Conservation (phyloP, 805 yeast species). For the Candida peoriensis region DNA sequence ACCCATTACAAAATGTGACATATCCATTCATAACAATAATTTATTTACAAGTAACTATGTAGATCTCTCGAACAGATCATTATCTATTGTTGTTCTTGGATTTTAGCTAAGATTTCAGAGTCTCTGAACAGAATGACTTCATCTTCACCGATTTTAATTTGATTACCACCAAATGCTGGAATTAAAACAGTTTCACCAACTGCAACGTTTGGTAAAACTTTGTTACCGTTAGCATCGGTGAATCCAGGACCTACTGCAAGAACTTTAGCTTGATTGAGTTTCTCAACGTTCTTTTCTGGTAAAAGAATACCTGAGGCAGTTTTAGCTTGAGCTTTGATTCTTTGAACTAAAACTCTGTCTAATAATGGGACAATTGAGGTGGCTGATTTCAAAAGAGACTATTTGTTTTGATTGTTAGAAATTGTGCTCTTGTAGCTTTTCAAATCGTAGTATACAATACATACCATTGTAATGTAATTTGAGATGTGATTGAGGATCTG, state of each 20-base stretch:
- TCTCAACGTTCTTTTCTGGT: slow-evolving; percentile 95
- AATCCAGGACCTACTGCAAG: slow-evolving; percentile 95
- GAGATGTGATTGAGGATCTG: no score
- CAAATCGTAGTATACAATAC: background rate
- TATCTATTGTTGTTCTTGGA: slow-evolving; percentile 46
- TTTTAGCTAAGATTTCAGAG: slow-evolving; percentile 90
- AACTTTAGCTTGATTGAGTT: slow-evolving; percentile 87
- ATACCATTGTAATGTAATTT: background rate
- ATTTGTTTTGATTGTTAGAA: slow-evolving; percentile 19
- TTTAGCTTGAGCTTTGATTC: slow-evolving; percentile 84
- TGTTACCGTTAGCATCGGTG: slow-evolving; percentile 67
- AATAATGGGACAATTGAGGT: slow-evolving; percentile 86
- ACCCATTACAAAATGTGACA: slow-evolving; percentile 13
- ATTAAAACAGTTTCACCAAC: slow-evolving; percentile 93
- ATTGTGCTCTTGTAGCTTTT: background rate
- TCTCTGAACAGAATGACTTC: slow-evolving; percentile 82
- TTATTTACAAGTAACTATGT: background rate
- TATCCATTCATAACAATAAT: background rate
- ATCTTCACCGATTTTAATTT: slow-evolving; percentile 83
- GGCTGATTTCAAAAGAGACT: slow-evolving; percentile 71
- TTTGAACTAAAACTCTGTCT: slow-evolving; percentile 95
- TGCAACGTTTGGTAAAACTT: slow-evolving; percentile 67
- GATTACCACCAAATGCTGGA: slow-evolving; percentile 91
- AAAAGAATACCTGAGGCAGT: slow-evolving; percentile 91
- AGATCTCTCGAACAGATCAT: background rate